Evolutionary conservation across 352 stramenopile species (phyloP).

Genomic region (Phytophthora boehmeriae): DNA sequence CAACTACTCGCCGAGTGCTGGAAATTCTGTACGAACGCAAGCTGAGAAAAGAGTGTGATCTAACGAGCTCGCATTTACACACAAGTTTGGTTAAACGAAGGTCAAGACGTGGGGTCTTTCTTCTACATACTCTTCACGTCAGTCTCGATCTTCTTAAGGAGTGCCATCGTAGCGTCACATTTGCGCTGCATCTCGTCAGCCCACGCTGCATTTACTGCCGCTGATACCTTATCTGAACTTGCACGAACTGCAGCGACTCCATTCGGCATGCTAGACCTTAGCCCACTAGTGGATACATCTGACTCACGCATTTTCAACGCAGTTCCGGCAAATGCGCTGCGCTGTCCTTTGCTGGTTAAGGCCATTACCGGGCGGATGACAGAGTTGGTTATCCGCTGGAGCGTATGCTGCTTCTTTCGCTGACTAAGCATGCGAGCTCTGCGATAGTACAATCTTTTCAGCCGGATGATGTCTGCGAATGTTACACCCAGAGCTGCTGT

Average conservation of each 20-base stretch:
- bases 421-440: constrained; percentile 29
- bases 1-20: constrained; percentile 76
- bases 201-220: constrained; percentile 26
- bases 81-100: not conserved
- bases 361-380: not conserved
- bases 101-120: constrained; percentile 10
- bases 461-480: constrained; percentile 55
- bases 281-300: constrained; percentile 1
- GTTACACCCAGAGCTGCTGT: constrained; percentile 60
- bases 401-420: constrained; percentile 17
- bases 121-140: constrained; percentile 31
- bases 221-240: not conserved
- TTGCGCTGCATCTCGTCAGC: constrained; percentile 48
- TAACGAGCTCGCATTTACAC: constrained; percentile 10
- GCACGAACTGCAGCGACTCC: not conserved
- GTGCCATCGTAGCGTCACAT: constrained; percentile 44
- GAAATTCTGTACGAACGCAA: constrained; percentile 16
- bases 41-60: too few relatives aligned
- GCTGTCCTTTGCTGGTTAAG: not conserved
- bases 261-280: not conserved
- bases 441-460: constrained; percentile 62
- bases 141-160: constrained; percentile 53
- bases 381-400: constrained; percentile 22
- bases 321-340: not conserved
- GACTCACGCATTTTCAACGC: constrained; percentile 2